A percentile compares a stretch with the other conserved stretches of the same genome.
Conservation (phyloP, 1,284 basidiomycete species). For the Trametes versicolor region DNA sequence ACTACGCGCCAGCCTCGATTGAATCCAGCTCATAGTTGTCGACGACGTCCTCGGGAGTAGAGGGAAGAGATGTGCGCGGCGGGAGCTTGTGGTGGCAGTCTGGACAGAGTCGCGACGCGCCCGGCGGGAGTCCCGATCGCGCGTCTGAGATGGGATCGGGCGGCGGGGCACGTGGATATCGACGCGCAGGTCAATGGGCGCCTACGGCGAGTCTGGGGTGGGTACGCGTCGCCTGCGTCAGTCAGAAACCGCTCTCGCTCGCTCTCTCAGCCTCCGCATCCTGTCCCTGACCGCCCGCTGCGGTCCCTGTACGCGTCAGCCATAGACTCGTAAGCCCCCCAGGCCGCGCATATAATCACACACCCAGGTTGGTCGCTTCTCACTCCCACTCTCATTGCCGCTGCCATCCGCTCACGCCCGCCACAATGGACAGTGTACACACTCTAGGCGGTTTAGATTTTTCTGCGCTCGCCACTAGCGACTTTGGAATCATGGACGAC, state of each 20-base stretch:
- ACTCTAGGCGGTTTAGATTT: constrained; percentile 20
- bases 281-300: constrained; percentile 16
- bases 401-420: constrained; percentile 12
- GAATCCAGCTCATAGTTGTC: constrained; percentile 30
- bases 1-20: constrained; percentile 24
- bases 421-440: constrained; percentile 23
- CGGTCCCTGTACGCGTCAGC: constrained; percentile 35
- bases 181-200: constrained; percentile 29
- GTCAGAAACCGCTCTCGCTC: not conserved
- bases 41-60: not conserved
- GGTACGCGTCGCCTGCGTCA: constrained; percentile 32
- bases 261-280: constrained; percentile 28
- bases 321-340: constrained; percentile 35
- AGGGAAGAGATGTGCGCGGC: not conserved
- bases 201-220: constrained; percentile 19
- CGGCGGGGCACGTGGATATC: constrained; percentile 23
- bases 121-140: constrained; percentile 13
- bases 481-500: constrained; percentile 59
- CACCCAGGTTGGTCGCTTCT: constrained; percentile 16
- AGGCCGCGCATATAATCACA: constrained; percentile 21
- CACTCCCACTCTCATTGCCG: constrained; percentile 6
- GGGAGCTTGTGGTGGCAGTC: not conserved
- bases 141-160: constrained; percentile 7
- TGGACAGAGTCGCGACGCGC: constrained; percentile 23
- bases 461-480: constrained; percentile 17